These are phyloP conservation scores for Paspalum vaginatum DNA, from an alignment of 176 grass and related monocot species.

Conservation along the genomic window DNA sequence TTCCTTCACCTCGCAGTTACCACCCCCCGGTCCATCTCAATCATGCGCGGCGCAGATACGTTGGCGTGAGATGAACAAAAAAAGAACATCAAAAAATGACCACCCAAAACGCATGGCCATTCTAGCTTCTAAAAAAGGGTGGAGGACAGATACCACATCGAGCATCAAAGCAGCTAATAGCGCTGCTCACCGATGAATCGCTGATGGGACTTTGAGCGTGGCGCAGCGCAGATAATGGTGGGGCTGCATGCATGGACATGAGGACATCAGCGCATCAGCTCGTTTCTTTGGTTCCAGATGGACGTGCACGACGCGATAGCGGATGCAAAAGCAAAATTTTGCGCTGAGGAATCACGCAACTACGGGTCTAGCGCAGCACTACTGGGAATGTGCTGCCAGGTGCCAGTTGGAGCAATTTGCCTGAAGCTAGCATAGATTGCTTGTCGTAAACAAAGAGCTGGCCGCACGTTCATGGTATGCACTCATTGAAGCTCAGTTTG, in stretches of 20 bases:
- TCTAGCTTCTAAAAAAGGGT: not conserved
- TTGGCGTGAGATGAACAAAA: not conserved
- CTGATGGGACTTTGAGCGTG: not conserved
- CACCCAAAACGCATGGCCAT: conserved; percentile 11
- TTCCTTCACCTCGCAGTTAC: conserved; percentile 25
- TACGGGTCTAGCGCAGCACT: not conserved
- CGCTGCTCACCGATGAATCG: no score
- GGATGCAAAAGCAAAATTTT: conserved; percentile 7
- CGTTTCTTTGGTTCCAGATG: not conserved
- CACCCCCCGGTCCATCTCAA: not conserved
- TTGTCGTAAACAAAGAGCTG: not conserved
- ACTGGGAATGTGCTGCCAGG: not conserved
- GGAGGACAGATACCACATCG: not conserved
- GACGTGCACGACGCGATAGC: not conserved
- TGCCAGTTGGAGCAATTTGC: not conserved
- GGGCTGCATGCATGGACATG: not conserved
- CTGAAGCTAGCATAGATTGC: not conserved
- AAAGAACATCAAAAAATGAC: conserved; percentile 34
- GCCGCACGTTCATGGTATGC: conserved; percentile 21
- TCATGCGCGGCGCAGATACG: not conserved
- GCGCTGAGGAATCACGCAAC: conserved; percentile 27
- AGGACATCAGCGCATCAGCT: no score
- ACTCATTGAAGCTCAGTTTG: not conserved
- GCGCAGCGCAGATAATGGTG: not conserved
- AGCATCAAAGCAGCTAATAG: conserved; percentile 11